Base-by-base conservation (phyloP, 1,284 basidiomycete genomes). In the Moniliophthora roreri region DNA sequence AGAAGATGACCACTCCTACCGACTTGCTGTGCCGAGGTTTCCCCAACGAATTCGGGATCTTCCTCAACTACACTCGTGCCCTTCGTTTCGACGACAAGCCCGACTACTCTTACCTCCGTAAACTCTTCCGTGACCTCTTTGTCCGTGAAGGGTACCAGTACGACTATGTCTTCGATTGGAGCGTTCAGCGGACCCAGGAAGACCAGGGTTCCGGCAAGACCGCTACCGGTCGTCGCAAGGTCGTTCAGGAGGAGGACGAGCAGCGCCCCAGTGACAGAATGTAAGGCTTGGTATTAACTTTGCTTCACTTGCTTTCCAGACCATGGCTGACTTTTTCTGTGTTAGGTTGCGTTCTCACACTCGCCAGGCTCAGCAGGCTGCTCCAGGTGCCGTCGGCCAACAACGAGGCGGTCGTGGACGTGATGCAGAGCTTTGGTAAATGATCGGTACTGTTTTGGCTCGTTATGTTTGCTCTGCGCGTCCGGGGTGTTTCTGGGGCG, bases 1-100 rank as follows among this genome's bases (percentile, higher is more conserved):
- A 98, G 86, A 95, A 98, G 84, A 98, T 98, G 95, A 97, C 95
- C 28, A 97, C 95, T 0, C 93, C 95, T 18, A 98, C 94, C 53
- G 94, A 97, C 69, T 80, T 95, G 54, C 84, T 98, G 23, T 97
- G 95, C 79, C 93, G 94, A 62, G 93, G 93, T 28, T 97, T 95
- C 84, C 95, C 95, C 60, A 95, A 95, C 74, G 95, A 98, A 75
- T 97, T 97, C 62, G 93, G 93, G 46, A 96, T 97, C 64, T 98
- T 97, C 83, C 79, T 98, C 65, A 98, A 97, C 78, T 98, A 97
- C 77, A 95, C 93, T 60, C 91, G 95, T 58, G 94, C 94, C 47
- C 87, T 98, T 56, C 91, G 95, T 64, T 98, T 98, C 72, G 95
- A 98, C 68, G 95, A 98, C 82, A 98, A 95, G 78, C 94, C 94